Conservation (phyloP, 2,329 filamentous ascomycete species). For the Emericellopsis cladophorae region DNA sequence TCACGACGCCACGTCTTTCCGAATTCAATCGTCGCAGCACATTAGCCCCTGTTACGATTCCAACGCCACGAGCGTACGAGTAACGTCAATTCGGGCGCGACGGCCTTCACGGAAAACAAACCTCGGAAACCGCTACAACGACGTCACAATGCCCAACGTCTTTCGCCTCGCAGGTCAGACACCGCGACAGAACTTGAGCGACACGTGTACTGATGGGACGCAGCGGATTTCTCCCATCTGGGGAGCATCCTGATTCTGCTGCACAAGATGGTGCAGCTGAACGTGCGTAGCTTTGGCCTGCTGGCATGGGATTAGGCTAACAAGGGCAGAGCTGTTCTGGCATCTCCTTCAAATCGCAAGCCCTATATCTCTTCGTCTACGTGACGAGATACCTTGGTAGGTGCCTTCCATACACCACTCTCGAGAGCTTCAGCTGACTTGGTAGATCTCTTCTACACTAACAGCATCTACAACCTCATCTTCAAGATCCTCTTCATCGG, state of each 20-base stretch:
- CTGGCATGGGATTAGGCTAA: constrained; percentile 1
- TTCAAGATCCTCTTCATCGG: constrained; percentile 95
- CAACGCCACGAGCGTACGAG: not conserved
- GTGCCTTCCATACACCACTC: not conserved
- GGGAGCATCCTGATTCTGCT: constrained; percentile 87
- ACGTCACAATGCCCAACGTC: constrained; percentile 30
- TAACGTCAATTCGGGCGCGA: not conserved
- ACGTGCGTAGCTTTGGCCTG: constrained; percentile 41
- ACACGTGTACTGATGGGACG: constrained; percentile 4
- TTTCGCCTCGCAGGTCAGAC: constrained; percentile 44
- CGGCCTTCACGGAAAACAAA: no score
- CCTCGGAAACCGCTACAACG: not conserved
- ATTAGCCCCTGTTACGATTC: not conserved
- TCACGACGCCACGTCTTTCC: not conserved
- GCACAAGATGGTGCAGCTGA: constrained; percentile 91
- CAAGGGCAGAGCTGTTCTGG: constrained; percentile 76
- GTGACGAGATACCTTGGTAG: constrained; percentile 80
- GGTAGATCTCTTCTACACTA: constrained; percentile 72
- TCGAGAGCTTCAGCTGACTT: not conserved
- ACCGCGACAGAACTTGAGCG: not conserved
- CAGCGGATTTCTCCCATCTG: constrained; percentile 92
- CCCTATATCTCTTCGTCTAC: constrained; percentile 88
- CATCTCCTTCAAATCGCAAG: constrained; percentile 98
- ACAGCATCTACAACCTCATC: constrained; percentile 78
- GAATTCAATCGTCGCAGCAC: not conserved